A percentile compares a stretch with the other conserved stretches of the same genome.
Evolutionary conservation across 2,329 filamentous ascomycete genomes (phyloP).

Genomic region (Chrysoporthe austroafricana): DNA sequence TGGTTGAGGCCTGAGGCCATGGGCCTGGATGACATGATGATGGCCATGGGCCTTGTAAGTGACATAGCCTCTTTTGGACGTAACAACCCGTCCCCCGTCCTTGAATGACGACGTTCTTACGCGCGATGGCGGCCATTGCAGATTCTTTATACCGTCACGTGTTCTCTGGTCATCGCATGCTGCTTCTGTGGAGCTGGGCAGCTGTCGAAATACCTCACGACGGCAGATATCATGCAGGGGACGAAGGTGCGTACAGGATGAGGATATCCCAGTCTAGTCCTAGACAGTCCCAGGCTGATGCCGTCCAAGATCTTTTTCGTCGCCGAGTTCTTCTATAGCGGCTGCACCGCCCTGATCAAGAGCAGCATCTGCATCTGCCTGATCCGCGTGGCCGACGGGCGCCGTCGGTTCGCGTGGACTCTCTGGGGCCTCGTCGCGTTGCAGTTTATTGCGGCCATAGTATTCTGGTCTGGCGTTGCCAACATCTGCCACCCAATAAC

Average conservation of each 20-base stretch:
- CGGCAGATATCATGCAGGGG: slow-evolving; percentile 28
- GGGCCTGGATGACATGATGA: slow-evolving; percentile 35
- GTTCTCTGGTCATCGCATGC: slow-evolving; percentile 35
- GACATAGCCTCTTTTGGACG: no score
- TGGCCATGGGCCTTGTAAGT: slow-evolving; percentile 35
- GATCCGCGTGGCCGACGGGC: slow-evolving; percentile 38
- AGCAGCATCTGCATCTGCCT: slow-evolving; percentile 38
- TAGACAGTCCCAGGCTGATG: slow-evolving; percentile 32
- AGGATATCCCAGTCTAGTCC: no score
- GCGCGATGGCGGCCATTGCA: slow-evolving; percentile 10
- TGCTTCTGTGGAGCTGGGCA: slow-evolving; percentile 37
- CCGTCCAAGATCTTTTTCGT: slow-evolving; percentile 40
- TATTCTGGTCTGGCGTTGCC: slow-evolving; percentile 37
- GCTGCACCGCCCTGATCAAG: slow-evolving; percentile 36
- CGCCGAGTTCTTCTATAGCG: slow-evolving; percentile 45
- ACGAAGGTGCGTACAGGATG: slow-evolving; percentile 19
- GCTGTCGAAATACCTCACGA: slow-evolving; percentile 26
- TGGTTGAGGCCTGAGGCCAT: slow-evolving; percentile 33
- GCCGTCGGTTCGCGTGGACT: slow-evolving; percentile 35
- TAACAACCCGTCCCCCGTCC: no score
- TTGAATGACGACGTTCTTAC: slow-evolving; percentile 13
- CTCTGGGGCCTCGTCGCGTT: slow-evolving; percentile 35
- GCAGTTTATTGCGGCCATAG: slow-evolving; percentile 31
- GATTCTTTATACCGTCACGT: slow-evolving; percentile 36
- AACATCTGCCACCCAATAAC: slow-evolving; percentile 40